Conservation (phyloP, 148 eudicot genomes). For the Dianthus caryophyllus region DNA sequence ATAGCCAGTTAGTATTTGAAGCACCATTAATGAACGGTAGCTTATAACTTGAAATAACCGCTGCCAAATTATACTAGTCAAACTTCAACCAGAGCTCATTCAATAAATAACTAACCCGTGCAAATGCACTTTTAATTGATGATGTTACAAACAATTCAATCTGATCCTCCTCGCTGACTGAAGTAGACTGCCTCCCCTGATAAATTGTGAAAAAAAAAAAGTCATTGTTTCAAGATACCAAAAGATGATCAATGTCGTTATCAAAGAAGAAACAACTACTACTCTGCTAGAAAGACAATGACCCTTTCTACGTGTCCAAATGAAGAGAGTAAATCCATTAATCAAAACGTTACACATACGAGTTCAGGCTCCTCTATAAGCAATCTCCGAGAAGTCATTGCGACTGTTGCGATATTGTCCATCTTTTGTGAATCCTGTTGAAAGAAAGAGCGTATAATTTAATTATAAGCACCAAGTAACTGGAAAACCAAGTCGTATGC, state of each 20-base stretch:
- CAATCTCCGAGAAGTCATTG: constrained; percentile 84
- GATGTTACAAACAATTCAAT: constrained; percentile 67
- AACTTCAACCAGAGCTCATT: background rate
- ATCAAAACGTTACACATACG: constrained; percentile 34
- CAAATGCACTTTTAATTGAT: constrained; percentile 74
- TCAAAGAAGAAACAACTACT: constrained; percentile 1
- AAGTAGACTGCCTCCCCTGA: constrained; percentile 53
- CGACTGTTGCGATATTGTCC: constrained; percentile 60
- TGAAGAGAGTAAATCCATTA: constrained; percentile 1
- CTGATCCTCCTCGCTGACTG: constrained; percentile 66
- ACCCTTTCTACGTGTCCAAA: background rate
- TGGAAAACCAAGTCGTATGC: background rate
- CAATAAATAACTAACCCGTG: constrained; percentile 57
- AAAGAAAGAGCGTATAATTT: background rate
- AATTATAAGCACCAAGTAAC: background rate
- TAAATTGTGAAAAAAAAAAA: constrained; percentile 14
- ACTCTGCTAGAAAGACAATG: constrained; percentile 7
- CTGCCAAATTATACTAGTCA: background rate
- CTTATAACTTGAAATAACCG: background rate
- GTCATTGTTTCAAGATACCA: constrained; percentile 7
- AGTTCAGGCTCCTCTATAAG: constrained; percentile 77
- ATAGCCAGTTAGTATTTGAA: background rate
- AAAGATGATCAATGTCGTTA: background rate
- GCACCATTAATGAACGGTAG: background rate
- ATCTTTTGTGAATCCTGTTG: constrained; percentile 59